phyloP scores from a whole-genome alignment of 352 stramenopile genomes.

The Globisporangium splendens region DNA sequence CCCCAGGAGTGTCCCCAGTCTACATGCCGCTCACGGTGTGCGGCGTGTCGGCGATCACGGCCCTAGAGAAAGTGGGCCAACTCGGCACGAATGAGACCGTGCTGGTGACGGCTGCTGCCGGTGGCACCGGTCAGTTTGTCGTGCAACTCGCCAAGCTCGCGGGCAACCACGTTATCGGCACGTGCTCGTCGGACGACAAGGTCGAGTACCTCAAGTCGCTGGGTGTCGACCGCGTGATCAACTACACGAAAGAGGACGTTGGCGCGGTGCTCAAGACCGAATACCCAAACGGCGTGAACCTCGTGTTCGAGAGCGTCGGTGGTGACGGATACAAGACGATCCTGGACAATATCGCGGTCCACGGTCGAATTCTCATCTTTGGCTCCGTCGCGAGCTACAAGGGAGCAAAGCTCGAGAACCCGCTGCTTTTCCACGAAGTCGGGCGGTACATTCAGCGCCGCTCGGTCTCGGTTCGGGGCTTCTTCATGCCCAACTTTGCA shows the following conservation, averaged over 20 bases:
- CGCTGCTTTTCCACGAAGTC: neutral
- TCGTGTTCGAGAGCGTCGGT: conserved; percentile 66
- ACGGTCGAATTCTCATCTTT: conserved; percentile 60
- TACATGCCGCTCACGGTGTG: conserved; percentile 35
- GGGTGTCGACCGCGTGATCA: conserved; percentile 72
- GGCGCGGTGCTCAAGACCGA: conserved; percentile 56
- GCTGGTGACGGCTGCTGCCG: conserved; percentile 30
- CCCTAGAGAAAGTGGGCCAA: conserved; percentile 49
- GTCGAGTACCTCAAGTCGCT: conserved; percentile 39
- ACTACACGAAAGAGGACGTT: conserved; percentile 80
- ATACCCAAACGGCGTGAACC: conserved; percentile 62
- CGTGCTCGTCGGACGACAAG: conserved; percentile 57
- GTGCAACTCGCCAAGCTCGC: conserved; percentile 83
- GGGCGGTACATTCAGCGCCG: neutral
- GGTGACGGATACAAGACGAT: conserved; percentile 47
- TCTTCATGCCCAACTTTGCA: conserved; percentile 18
- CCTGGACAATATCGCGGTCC: conserved; percentile 53
- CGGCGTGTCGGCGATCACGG: conserved; percentile 38
- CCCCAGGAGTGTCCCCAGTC: conserved; percentile 14
- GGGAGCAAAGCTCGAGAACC: conserved; percentile 18
- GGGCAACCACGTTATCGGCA: conserved; percentile 34
- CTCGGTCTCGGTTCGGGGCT: neutral
- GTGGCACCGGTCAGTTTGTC: conserved; percentile 44
- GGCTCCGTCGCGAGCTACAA: conserved; percentile 50
- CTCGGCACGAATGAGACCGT: conserved; percentile 61